Evolutionary conservation across 2,329 filamentous ascomycete genomes (phyloP).

Genomic region (Ilyonectria destructans): DNA sequence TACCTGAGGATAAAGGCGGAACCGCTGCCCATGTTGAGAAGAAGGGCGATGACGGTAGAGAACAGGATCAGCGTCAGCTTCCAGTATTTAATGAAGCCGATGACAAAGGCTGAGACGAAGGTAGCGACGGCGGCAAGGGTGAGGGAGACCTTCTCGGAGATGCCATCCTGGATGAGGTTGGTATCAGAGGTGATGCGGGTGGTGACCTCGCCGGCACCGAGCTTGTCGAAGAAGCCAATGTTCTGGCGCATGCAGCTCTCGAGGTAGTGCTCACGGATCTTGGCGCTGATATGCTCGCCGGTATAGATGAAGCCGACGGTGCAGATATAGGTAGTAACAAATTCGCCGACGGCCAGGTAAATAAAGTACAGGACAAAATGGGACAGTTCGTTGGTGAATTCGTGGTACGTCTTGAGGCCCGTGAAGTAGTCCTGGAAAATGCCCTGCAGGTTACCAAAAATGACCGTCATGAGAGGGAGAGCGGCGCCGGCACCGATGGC

Average conservation of each 20-base stretch:
- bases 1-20: slow-evolving; percentile 85
- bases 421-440: slow-evolving; percentile 79
- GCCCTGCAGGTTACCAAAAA: slow-evolving; percentile 84
- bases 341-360: slow-evolving; percentile 87
- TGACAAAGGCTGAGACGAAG: slow-evolving; percentile 90
- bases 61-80: slow-evolving; percentile 91
- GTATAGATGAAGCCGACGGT: slow-evolving; percentile 94
- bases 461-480: slow-evolving; percentile 84
- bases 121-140: slow-evolving; percentile 84
- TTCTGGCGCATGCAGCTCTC: slow-evolving; percentile 89
- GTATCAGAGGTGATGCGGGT: slow-evolving; percentile 96
- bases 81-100: slow-evolving; percentile 93
- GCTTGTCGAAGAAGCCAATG: slow-evolving; percentile 93
- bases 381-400: slow-evolving; percentile 74
- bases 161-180: slow-evolving; percentile 93
- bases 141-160: slow-evolving; percentile 90
- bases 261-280: slow-evolving; percentile 88
- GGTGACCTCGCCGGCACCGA: slow-evolving; percentile 93
- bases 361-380: slow-evolving; percentile 86
- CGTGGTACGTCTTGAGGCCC: slow-evolving; percentile 60
- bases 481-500: slow-evolving; percentile 83
- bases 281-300: slow-evolving; percentile 83
- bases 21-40: slow-evolving; percentile 82
- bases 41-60: slow-evolving; percentile 85
- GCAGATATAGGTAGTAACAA: slow-evolving; percentile 82